Percentiles rank a stretch among this genome's conserved stretches.
phyloP scores from a whole-genome alignment of 371 early-diverging fungal species.

The Mortierella sp. region DNA sequence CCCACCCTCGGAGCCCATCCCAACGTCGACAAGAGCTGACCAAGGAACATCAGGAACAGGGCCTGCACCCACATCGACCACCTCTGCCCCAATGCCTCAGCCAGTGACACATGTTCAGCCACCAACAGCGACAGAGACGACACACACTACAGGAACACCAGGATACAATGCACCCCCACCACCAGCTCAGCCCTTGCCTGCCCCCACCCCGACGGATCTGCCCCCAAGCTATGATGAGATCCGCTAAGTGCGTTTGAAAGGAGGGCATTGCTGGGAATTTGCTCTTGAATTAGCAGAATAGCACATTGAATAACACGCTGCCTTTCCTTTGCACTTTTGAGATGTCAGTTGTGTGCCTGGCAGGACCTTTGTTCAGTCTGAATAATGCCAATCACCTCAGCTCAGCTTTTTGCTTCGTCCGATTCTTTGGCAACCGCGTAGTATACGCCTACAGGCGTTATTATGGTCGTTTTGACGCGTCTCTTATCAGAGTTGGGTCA shows the following conservation, averaged over 20 bases:
- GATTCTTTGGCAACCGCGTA: too few relatives aligned
- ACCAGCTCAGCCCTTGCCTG: conserved; percentile 14
- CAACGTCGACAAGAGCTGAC: conserved; percentile 2
- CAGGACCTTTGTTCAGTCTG: too few relatives aligned
- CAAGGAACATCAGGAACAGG: background rate
- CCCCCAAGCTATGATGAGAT: conserved; percentile 37
- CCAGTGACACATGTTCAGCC: background rate
- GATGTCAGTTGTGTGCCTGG: too few relatives aligned
- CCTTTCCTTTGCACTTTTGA: too few relatives aligned
- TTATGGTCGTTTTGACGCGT: too few relatives aligned
- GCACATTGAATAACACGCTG: too few relatives aligned
- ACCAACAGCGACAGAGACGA: background rate
- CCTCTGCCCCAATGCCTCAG: conserved; percentile 17
- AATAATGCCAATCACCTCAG: too few relatives aligned
- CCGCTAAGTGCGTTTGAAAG: background rate
- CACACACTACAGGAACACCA: background rate
- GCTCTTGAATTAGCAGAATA: background rate
- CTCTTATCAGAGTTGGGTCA: too few relatives aligned
- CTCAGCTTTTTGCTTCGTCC: too few relatives aligned
- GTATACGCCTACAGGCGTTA: too few relatives aligned
- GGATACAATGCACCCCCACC: background rate
- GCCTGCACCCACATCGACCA: conserved; percentile 8
- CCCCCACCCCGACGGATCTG: conserved; percentile 20
- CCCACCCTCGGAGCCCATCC: conserved; percentile 21
- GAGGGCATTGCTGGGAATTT: background rate